A percentile compares a stretch with the other conserved stretches of the same genome.
Conservation (phyloP, 1,139 yeast genomes). For the Debaryomyces singareniensis region DNA sequence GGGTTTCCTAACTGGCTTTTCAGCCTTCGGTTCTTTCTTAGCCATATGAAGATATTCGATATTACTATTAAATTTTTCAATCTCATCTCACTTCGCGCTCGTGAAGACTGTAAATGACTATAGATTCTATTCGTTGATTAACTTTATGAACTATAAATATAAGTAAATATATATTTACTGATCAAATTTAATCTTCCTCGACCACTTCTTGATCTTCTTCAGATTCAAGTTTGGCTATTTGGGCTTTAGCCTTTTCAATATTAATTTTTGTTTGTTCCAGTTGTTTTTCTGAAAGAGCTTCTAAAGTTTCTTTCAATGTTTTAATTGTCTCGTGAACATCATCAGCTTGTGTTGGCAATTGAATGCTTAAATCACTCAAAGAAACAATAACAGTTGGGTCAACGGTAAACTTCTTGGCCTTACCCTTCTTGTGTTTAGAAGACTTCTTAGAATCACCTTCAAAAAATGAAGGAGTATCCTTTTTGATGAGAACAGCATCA, state of each 20-base stretch:
- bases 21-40: slow-evolving; percentile 18
- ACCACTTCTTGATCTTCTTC: slow-evolving; percentile 24
- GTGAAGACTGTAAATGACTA: too few relatives aligned
- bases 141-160: too few relatives aligned
- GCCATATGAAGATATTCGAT: slow-evolving; percentile 13
- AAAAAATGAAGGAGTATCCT: slow-evolving; percentile 56
- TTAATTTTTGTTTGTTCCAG: slow-evolving; percentile 76
- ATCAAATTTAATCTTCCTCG: not conserved
- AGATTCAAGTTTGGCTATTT: slow-evolving; percentile 58
- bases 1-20: slow-evolving; percentile 27
- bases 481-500: slow-evolving; percentile 58
- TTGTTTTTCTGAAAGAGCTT: slow-evolving; percentile 65
- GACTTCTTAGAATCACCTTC: slow-evolving; percentile 43
- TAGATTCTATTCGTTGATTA: too few relatives aligned
- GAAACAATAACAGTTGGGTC: slow-evolving; percentile 79
- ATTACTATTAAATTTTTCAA: not conserved
- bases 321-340: slow-evolving; percentile 65
- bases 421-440: slow-evolving; percentile 38
- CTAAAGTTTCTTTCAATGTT: slow-evolving; percentile 68
- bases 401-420: slow-evolving; percentile 51
- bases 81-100: slow-evolving; percentile 3
- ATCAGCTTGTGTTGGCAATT: slow-evolving; percentile 74
- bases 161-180: too few relatives aligned
- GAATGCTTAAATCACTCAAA: slow-evolving; percentile 68
- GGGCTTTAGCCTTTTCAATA: slow-evolving; percentile 69